Conservation (phyloP, 495 filamentous ascomycete genomes). For the Neurospora sp. region DNA sequence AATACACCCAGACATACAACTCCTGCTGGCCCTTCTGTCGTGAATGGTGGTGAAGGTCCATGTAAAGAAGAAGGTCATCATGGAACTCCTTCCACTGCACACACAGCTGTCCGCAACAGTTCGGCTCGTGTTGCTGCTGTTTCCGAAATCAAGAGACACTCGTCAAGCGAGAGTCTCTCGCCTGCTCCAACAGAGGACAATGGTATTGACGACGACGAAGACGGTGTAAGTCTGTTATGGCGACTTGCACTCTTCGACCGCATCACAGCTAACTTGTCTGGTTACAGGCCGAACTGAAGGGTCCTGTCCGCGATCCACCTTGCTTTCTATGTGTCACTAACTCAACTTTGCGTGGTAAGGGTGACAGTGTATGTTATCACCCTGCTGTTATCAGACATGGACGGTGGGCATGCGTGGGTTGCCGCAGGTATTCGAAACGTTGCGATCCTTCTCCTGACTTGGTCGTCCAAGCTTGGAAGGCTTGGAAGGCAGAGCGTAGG, state of each 20-base stretch:
- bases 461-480: background rate
- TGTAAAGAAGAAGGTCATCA: too few species aligned
- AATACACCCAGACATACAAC: background rate
- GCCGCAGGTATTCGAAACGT: background rate
- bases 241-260: background rate
- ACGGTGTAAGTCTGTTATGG: background rate
- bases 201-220: background rate
- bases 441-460: background rate
- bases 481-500: background rate
- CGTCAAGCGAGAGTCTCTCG: background rate
- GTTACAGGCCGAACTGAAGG: background rate
- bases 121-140: background rate
- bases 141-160: background rate
- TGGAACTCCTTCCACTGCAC: background rate
- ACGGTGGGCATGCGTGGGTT: background rate
- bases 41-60: background rate
- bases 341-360: background rate
- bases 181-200: background rate
- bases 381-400: background rate
- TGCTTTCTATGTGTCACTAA: background rate
- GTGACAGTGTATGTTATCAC: background rate
- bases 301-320: background rate
- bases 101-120: background rate
- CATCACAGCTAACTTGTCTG: background rate
- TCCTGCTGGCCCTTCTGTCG: background rate